Base-by-base conservation (phyloP, 2,329 filamentous ascomycete genomes). In the Keithomyces neogunnii region DNA sequence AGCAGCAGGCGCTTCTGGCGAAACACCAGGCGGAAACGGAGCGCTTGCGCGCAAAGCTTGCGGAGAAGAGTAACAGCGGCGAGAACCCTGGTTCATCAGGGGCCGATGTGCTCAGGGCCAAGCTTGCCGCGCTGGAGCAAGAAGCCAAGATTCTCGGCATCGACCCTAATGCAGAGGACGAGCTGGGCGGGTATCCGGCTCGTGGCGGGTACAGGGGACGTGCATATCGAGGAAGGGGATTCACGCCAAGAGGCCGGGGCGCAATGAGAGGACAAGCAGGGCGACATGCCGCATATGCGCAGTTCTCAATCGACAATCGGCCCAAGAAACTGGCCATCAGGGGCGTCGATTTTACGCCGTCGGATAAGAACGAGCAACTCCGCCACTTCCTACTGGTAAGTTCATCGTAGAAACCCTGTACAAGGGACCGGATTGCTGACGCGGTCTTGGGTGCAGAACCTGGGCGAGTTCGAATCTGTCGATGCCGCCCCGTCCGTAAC, bases 221-320 rank as follows among this genome's bases (percentile, higher is more conserved):
- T 2, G 63, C 63, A 8, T 64, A 63, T 30, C 59, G 66, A 6
- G 67, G 67, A 48, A 58, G 66, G 48, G 64, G 60, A 2, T 63
- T 61, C 43, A 63, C 65, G 31, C 66, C 67, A 6, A 55, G 67
- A 26, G 66, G 70, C 26, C 66, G 73, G 43, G 71, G 71, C 7
- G 64, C 69, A 26, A 67, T 68, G 47, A 62, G 69, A 49, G 66
- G 74, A 47, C 72, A 60, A 53, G 70, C 72, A 44, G 75, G 76
- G 33, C 71, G 75, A 55, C 75, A 77, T 45, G 75, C 76, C 3
- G 77, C 76, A 1, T 83, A 82, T 58, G 80, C 76, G 3, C 75
- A 77, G 33, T 86, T 84, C 57, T 84, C 85, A 19, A 73, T 93
- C 28, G 88, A 93, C 61, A 90, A 91, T 63, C 76, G 88, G 44